Evolutionary conservation across 179 eudicot species (phyloP), one percentile per base, ranked within the genome.

Genomic region (Spergularia azorica): DNA sequence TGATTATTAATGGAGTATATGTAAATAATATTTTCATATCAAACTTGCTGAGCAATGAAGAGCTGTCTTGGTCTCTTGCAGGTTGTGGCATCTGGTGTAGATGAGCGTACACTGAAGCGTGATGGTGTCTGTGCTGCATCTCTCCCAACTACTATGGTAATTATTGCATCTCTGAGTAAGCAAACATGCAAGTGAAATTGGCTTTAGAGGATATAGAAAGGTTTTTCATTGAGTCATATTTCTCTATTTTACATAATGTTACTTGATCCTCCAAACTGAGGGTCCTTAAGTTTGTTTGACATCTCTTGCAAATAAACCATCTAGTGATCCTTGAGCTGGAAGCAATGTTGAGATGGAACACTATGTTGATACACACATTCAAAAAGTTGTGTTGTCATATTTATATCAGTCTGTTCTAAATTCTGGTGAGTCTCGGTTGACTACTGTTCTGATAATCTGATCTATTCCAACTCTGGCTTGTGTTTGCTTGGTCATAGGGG

Each of bases 41-140:
- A 51, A 70, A 32, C 56, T 17, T 68, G 48, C 48, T 43, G 48
- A 68, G 38, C 2, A 18, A 26, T 15, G 14, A 4, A 6, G 5
- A 2, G 59, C 66, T 13, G 16, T 14, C 43, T 21, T 50, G 57
- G 18, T 56, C 21, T 48, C 72, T 66, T 70, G 57, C 79, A 94
- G 98, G 97, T 94, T 81, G 98, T 94, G 72, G 98, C 98, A 62
- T 94, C 98, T n/a, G 98, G 98, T 79, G 76, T 94, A 43, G 97
- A 94, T 87, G 98, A 94, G 76, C 96, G 96, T 52, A 94, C 97
- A 20, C 88, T 94, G 38, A 94, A 94, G 84, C 97, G 98, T 74
- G 97, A 94, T 83, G 98, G 98, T 62, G 98, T 94, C 62, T 94
- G 98, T 86, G 98, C 98, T 74, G 98, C 98, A 80, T 94, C 98